Percentiles rank a stretch among this genome's conserved stretches.
Conservation (phyloP, 1,139 yeast genomes). For the Nakaseomyces nivariensis region DNA sequence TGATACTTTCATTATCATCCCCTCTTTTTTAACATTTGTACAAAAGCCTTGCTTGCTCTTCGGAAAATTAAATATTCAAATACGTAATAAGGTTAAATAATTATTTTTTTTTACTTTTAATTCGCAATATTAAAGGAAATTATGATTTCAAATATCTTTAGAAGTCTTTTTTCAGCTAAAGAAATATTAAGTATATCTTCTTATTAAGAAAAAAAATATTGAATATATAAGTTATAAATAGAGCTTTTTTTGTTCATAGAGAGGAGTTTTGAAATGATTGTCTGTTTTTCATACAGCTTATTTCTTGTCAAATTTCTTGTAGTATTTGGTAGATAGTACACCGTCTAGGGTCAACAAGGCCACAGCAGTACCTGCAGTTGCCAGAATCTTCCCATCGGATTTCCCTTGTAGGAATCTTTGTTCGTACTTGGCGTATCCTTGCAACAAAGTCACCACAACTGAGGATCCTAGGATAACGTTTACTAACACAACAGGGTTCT, state of each 20-base stretch:
- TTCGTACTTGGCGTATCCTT: slow-evolving; percentile 44
- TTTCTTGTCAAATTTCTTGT: slow-evolving; percentile 41
- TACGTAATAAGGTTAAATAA: too few relatives aligned
- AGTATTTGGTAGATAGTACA: slow-evolving; percentile 42
- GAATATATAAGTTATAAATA: neutral
- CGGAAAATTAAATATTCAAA: too few relatives aligned
- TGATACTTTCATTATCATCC: slow-evolving; percentile 1
- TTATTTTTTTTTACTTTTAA: too few relatives aligned
- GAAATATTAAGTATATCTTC: neutral
- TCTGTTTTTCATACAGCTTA: neutral
- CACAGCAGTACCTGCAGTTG: slow-evolving; percentile 45
- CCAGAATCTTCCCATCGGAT: slow-evolving; percentile 41
- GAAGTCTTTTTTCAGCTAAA: too few relatives aligned
- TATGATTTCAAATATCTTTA: too few relatives aligned
- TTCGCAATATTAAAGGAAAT: too few relatives aligned
- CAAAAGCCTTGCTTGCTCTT: neutral
- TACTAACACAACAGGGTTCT: slow-evolving; percentile 53
- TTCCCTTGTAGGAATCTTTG: slow-evolving; percentile 31
- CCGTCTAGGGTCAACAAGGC: slow-evolving; percentile 49
- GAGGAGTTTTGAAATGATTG: neutral
- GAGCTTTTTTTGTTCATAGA: neutral
- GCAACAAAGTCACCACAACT: slow-evolving; percentile 40
- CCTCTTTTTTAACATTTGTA: neutral
- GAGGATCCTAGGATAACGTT: slow-evolving; percentile 45
- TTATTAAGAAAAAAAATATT: neutral